Conservation (phyloP, 225 moss, liverwort and hornwort genomes). For the Lunularia cruciata region DNA sequence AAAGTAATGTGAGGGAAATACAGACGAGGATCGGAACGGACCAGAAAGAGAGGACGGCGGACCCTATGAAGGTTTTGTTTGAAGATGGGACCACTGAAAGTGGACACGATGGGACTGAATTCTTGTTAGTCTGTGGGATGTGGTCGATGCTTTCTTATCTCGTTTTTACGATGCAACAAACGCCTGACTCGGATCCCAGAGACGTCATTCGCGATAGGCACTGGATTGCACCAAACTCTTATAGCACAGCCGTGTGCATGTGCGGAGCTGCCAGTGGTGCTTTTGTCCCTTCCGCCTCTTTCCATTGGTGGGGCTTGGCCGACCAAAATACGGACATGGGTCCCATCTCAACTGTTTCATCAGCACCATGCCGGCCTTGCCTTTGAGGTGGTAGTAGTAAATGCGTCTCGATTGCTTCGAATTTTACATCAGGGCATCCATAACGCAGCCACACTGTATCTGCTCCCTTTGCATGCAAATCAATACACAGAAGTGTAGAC, state of each 20-base stretch:
- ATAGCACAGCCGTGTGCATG: constrained; percentile 2
- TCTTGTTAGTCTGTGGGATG: background rate
- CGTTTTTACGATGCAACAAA: constrained; percentile 7
- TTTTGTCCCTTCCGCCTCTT: constrained; percentile 9
- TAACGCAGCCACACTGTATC: too few relatives aligned
- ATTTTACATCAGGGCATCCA: too few relatives aligned
- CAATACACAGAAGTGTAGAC: too few relatives aligned
- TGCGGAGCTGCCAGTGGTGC: background rate
- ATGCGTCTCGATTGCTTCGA: too few relatives aligned
- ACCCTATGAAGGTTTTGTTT: too few relatives aligned
- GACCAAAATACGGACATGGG: constrained; percentile 2
- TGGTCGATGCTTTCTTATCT: background rate
- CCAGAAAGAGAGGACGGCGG: too few relatives aligned
- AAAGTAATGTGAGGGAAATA: too few relatives aligned
- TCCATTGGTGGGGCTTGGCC: constrained; percentile 4
- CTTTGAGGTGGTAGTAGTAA: too few relatives aligned
- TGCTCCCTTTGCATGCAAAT: too few relatives aligned
- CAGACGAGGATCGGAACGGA: too few relatives aligned
- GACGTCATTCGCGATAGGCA: background rate
- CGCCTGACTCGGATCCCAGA: background rate
- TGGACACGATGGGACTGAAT: background rate
- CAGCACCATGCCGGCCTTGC: constrained; percentile 2
- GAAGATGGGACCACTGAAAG: background rate
- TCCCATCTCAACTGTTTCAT: background rate
- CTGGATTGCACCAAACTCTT: constrained; percentile 2